Evolutionary conservation across 495 filamentous ascomycete species (phyloP).

Genomic region (Neurospora sp.): DNA sequence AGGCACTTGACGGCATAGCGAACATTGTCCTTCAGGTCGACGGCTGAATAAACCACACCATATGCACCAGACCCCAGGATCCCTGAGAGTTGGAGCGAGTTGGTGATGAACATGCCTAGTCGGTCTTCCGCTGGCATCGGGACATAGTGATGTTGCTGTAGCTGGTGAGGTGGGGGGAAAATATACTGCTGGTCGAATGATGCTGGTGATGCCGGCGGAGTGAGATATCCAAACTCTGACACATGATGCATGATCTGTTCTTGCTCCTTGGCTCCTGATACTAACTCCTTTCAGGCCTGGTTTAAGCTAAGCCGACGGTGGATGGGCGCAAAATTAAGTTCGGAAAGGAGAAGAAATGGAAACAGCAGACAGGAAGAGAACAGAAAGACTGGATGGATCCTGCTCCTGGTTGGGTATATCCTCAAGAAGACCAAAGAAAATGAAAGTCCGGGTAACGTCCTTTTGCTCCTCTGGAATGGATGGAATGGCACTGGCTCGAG

Average conservation of each 20-base stretch:
- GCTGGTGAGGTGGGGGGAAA: conserved; percentile 22
- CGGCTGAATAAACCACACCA: conserved; percentile 89
- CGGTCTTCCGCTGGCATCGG: conserved; percentile 65
- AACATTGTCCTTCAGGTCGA: conserved; percentile 72
- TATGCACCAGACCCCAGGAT: conserved; percentile 93
- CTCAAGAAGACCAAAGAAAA: conserved; percentile 4
- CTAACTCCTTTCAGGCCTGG: conserved; percentile 20
- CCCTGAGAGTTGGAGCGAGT: conserved; percentile 68
- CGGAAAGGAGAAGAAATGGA: conserved; percentile 5
- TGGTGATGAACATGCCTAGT: conserved; percentile 72
- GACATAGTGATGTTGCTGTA: conserved; percentile 28
- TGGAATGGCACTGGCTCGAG: conserved; percentile 1
- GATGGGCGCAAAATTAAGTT: conserved; percentile 5
- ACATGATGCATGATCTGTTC: conserved; percentile 42
- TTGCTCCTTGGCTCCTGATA: conserved; percentile 24
- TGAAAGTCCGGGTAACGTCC: conserved; percentile 2
- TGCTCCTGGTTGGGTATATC: conserved; percentile 4
- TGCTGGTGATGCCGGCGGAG: conserved; percentile 39
- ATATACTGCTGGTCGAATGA: conserved; percentile 33
- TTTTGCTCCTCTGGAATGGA: neutral
- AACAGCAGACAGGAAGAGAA: conserved; percentile 5
- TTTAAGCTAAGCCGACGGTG: conserved; percentile 3
- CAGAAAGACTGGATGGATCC: conserved; percentile 13
- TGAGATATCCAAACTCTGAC: conserved; percentile 42
- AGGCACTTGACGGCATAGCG: conserved; percentile 94